Conservation (phyloP, 2,329 filamentous ascomycete species). For the Calonectria naviculata region DNA sequence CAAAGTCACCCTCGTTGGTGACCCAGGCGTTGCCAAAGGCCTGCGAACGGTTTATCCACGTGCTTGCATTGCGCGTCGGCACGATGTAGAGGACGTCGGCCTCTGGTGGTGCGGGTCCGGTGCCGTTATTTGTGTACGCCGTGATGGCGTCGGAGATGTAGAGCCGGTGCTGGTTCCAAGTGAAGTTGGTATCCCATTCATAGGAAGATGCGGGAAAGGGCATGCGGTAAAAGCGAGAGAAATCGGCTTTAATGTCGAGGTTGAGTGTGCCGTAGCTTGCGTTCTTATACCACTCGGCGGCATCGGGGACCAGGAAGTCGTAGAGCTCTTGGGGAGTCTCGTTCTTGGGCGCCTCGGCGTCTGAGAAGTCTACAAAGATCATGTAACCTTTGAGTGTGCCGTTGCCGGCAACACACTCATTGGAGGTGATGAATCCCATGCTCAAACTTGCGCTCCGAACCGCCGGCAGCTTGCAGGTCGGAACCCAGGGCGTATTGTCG, state of each 20-base stretch:
- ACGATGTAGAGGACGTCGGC: conserved; percentile 30
- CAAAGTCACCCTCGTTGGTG: conserved; percentile 41
- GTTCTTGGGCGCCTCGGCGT: conserved; percentile 31
- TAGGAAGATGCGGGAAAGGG: conserved; percentile 14
- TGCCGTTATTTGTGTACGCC: conserved; percentile 20
- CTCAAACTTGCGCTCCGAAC: conserved; percentile 40
- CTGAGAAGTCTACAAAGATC: conserved; percentile 51
- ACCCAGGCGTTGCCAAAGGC: not conserved
- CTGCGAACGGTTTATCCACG: not conserved
- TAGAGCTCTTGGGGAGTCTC: conserved; percentile 37
- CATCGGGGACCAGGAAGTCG: conserved; percentile 26
- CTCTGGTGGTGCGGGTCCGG: conserved; percentile 1
- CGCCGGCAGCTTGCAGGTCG: conserved; percentile 37
- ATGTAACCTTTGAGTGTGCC: conserved; percentile 46
- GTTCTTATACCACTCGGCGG: conserved; percentile 34
- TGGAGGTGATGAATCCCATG: conserved; percentile 41
- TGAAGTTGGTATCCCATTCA: conserved; percentile 15
- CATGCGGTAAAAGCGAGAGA: conserved; percentile 41
- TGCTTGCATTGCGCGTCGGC: conserved; percentile 16
- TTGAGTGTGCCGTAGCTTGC: conserved; percentile 38
- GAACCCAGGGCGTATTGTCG: not conserved
- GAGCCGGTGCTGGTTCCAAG: not conserved
- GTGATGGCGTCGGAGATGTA: conserved; percentile 31
- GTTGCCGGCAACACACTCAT: conserved; percentile 45
- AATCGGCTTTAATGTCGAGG: conserved; percentile 36